These are phyloP conservation scores for Chrysosporium keratinophilum DNA, from an alignment of 2,329 filamentous ascomycete genomes.

Conservation along the genomic window DNA sequence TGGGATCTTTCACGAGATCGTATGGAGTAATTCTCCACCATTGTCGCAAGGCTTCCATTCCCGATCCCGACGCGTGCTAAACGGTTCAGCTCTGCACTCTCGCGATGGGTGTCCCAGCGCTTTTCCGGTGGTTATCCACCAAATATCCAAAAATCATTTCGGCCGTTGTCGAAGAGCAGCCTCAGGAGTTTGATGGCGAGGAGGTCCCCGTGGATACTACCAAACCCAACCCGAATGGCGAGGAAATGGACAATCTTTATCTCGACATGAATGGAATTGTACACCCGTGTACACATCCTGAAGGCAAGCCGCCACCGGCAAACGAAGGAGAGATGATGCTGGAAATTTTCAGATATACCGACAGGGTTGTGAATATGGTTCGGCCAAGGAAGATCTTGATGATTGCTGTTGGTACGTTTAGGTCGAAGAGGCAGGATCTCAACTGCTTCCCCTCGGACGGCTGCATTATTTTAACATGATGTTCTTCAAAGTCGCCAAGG, in stretches of 20 bases:
- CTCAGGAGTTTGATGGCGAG: constrained; percentile 70
- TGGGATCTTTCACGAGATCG: background rate
- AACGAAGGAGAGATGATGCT: constrained; percentile 99
- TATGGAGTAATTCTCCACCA: background rate
- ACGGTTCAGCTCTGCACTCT: background rate
- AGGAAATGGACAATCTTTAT: constrained; percentile 96
- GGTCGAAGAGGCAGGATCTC: constrained; percentile 10
- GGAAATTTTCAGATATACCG: constrained; percentile 96
- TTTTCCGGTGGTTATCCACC: constrained; percentile 91
- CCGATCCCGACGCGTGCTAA: background rate
- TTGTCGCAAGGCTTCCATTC: background rate
- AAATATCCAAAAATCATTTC: constrained; percentile 98
- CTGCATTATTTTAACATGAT: constrained; percentile 23
- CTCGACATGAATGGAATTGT: constrained; percentile 99
- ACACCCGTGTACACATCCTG: constrained; percentile 94
- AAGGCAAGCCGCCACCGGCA: constrained; percentile 79
- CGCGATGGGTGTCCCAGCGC: constrained; percentile 82
- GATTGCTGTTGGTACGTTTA: constrained; percentile 72
- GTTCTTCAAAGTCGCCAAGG: constrained; percentile 24
- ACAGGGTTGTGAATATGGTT: constrained; percentile 97
- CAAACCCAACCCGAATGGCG: constrained; percentile 83
- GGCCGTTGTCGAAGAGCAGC: constrained; percentile 74
- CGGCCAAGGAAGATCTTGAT: constrained; percentile 89
- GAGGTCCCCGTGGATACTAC: constrained; percentile 77
- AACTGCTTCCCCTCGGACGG: constrained; percentile 20